Conservation (phyloP, 345 rosid species). For the Triadica sebifera region DNA sequence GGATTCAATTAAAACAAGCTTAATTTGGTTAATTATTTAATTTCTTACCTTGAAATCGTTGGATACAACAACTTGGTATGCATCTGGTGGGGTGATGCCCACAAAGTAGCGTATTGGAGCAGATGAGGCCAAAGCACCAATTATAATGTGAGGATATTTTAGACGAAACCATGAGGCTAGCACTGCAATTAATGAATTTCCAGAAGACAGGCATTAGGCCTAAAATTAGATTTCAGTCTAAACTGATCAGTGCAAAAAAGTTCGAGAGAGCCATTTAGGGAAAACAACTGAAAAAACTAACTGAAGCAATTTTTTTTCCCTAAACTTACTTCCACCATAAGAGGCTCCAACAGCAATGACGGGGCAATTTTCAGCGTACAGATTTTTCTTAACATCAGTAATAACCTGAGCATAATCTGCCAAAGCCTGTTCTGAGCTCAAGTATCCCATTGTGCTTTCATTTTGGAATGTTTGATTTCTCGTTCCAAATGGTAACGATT, state of each 20-base stretch:
- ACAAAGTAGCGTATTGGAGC: slow-evolving; percentile 28
- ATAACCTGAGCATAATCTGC: slow-evolving; percentile 11
- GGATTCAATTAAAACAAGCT: neutral
- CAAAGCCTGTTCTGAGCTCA: slow-evolving; percentile 14
- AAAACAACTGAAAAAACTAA: too few species aligned
- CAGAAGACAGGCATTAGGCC: neutral
- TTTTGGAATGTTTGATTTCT: neutral
- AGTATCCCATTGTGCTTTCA: too few species aligned
- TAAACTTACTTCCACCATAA: slow-evolving; percentile 13
- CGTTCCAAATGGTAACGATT: slow-evolving; percentile 11
- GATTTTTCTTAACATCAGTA: neutral
- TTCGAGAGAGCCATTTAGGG: too few species aligned
- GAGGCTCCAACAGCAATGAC: slow-evolving; percentile 13
- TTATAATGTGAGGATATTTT: too few species aligned
- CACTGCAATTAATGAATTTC: neutral
- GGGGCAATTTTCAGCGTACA: neutral
- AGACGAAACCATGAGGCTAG: slow-evolving; percentile 7
- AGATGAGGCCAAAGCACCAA: too few species aligned
- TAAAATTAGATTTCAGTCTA: too few species aligned
- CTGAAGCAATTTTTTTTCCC: too few species aligned
- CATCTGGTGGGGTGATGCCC: slow-evolving; percentile 23
- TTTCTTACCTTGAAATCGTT: slow-evolving; percentile 29
- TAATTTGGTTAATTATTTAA: neutral
- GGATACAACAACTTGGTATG: slow-evolving; percentile 18
- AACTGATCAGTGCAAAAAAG: too few species aligned